phyloP scores from a whole-genome alignment of 192 early-diverging fungal species.

The Linnemannia elongata region DNA sequence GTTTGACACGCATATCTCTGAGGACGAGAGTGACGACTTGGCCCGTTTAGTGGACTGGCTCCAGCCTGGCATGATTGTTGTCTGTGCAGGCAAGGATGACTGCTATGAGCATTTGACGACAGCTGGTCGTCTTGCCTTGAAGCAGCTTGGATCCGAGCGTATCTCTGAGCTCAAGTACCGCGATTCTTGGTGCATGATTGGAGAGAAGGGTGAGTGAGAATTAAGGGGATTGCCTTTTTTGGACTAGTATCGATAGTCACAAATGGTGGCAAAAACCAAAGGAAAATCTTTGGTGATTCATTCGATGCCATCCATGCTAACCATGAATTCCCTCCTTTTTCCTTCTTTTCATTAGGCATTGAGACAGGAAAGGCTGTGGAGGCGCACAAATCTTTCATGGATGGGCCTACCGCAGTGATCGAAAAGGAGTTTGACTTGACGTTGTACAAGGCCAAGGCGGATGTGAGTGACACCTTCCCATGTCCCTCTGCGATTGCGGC shows the following conservation, averaged over 20 bases:
- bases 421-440: slow-evolving; percentile 65
- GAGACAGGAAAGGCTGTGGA: slow-evolving; percentile 67
- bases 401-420: slow-evolving; percentile 74
- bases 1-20: slow-evolving; percentile 82
- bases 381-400: slow-evolving; percentile 61
- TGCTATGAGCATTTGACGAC: slow-evolving; percentile 75
- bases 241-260: neutral
- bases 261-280: neutral
- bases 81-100: slow-evolving; percentile 78
- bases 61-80: slow-evolving; percentile 75
- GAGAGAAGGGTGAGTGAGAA: slow-evolving; percentile 72
- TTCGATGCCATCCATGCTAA: neutral
- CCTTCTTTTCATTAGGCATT: slow-evolving; percentile 9
- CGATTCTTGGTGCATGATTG: slow-evolving; percentile 89
- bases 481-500: slow-evolving; percentile 58
- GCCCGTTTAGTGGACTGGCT: slow-evolving; percentile 75
- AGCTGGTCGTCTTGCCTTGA: slow-evolving; percentile 68
- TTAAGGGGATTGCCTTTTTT: neutral
- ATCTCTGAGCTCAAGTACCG: slow-evolving; percentile 75
- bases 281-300: neutral
- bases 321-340: neutral
- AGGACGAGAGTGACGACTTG: slow-evolving; percentile 74
- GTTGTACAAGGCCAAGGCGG: slow-evolving; percentile 59
- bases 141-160: slow-evolving; percentile 70
- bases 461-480: slow-evolving; percentile 21